Percentiles rank a stretch among this genome's conserved stretches.
Conservation (phyloP, 2,329 filamentous ascomycete genomes). For the Coniella lustricola region DNA sequence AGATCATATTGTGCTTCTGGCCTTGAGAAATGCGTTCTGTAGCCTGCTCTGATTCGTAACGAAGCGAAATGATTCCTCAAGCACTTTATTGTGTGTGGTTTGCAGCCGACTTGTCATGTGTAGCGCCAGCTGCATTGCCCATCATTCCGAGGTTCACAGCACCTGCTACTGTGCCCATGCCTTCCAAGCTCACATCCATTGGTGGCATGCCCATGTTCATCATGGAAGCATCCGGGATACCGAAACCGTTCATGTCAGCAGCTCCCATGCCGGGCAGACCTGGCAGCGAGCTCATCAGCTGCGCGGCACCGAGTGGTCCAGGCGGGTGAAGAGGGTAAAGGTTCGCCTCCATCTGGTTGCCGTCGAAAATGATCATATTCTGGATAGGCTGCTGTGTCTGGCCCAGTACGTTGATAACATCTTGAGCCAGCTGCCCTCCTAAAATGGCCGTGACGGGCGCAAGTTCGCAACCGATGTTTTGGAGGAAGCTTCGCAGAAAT, state of each 20-base stretch:
- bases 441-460: constrained; percentile 83
- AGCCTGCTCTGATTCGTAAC: too few species aligned
- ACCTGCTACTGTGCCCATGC: constrained; percentile 3
- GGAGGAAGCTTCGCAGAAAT: constrained; percentile 75
- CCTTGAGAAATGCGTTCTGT: too few species aligned
- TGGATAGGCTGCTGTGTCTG: constrained; percentile 90
- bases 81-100: constrained; percentile 2
- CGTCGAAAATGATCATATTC: constrained; percentile 89
- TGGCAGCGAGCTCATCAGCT: constrained; percentile 27
- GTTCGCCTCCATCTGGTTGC: constrained; percentile 67
- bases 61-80: not conserved
- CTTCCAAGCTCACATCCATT: constrained; percentile 11
- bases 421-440: constrained; percentile 85
- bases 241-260: constrained; percentile 15
- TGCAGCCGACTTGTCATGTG: not conserved
- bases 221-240: constrained; percentile 13
- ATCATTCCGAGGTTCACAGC: not conserved
- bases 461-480: constrained; percentile 78
- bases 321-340: constrained; percentile 78
- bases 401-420: constrained; percentile 93
- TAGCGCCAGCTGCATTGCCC: constrained; percentile 1
- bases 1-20: too few species aligned
- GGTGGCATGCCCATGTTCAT: constrained; percentile 13
- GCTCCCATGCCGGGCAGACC: constrained; percentile 7
- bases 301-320: constrained; percentile 42